Conservation (phyloP, 1,284 basidiomycete genomes). For the Volvariella surrecta region DNA sequence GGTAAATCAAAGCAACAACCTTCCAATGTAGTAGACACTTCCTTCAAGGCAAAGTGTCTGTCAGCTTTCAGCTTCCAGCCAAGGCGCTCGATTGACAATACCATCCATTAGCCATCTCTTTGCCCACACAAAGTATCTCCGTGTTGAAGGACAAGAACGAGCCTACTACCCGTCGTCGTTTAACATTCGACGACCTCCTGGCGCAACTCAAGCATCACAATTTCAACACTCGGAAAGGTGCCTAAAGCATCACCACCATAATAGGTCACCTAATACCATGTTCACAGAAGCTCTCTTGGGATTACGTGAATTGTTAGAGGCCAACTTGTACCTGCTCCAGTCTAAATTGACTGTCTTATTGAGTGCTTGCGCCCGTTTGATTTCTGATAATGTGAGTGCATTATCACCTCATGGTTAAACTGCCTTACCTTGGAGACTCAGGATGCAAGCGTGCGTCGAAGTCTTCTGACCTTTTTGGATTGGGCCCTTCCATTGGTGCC, state of each 20-base stretch:
- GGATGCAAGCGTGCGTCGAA: conserved; percentile 60
- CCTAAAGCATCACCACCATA: conserved; percentile 2
- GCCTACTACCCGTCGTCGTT: conserved; percentile 71
- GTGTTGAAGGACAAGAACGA: conserved; percentile 39
- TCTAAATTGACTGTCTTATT: conserved; percentile 58
- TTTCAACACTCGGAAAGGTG: conserved; percentile 65
- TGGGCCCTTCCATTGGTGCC: conserved; percentile 71
- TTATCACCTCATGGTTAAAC: conserved; percentile 1
- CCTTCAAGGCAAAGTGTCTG: conserved; percentile 88
- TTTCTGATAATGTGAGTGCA: conserved; percentile 69
- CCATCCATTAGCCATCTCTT: conserved; percentile 61
- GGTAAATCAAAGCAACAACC: conserved; percentile 87
- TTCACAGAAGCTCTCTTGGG: conserved; percentile 72
- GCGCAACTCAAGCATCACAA: conserved; percentile 82
- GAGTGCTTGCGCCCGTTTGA: conserved; percentile 59
- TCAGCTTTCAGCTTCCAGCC: conserved; percentile 7
- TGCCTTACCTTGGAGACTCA: conserved; percentile 17
- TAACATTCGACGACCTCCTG: conserved; percentile 75
- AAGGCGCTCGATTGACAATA: conserved; percentile 4
- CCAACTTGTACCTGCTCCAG: conserved; percentile 50
- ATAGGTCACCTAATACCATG: conserved; percentile 3
- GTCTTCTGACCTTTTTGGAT: conserved; percentile 48
- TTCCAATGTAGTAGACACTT: conserved; percentile 88
- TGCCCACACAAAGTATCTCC: conserved; percentile 80
- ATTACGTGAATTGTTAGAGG: conserved; percentile 71